These are phyloP conservation scores for Hawksworthiomyces lignivorus DNA, from an alignment of 2,329 filamentous ascomycete species.

Conservation along the genomic window DNA sequence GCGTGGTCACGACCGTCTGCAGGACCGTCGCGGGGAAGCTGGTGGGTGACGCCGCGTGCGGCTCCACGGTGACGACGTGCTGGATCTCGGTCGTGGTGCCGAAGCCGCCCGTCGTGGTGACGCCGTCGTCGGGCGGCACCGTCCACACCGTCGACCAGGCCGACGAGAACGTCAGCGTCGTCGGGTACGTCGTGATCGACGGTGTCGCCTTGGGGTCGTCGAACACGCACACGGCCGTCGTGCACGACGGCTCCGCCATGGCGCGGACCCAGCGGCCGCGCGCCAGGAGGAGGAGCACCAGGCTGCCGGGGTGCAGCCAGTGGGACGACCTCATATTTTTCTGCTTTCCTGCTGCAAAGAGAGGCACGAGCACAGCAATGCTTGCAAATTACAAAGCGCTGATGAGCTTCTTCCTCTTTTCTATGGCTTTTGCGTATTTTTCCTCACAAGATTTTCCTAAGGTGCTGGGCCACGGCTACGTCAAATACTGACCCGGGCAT, in stretches of 20 bases:
- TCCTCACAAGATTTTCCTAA: too few species aligned
- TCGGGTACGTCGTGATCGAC: constrained; percentile 4
- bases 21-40: constrained; percentile 1
- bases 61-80: neutral
- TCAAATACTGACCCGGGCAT: too few species aligned
- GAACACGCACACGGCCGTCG: constrained; percentile 1
- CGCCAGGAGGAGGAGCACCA: too few species aligned
- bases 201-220: constrained; percentile 1
- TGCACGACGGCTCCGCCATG: constrained; percentile 6
- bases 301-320: too few species aligned
- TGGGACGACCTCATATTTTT: too few species aligned
- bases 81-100: constrained; percentile 6
- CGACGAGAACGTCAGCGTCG: constrained; percentile 4
- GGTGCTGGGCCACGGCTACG: too few species aligned
- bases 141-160: neutral
- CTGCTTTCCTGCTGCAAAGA: too few species aligned
- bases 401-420: too few species aligned
- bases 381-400: too few species aligned
- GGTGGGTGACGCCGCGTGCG: constrained; percentile 1
- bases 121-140: neutral
- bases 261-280: too few species aligned
- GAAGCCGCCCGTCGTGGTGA: neutral
- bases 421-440: too few species aligned
- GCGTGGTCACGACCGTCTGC: neutral
- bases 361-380: too few species aligned